phyloP scores from a whole-genome alignment of 768 basidiomycete genomes.

The Pluteus cervinus region DNA sequence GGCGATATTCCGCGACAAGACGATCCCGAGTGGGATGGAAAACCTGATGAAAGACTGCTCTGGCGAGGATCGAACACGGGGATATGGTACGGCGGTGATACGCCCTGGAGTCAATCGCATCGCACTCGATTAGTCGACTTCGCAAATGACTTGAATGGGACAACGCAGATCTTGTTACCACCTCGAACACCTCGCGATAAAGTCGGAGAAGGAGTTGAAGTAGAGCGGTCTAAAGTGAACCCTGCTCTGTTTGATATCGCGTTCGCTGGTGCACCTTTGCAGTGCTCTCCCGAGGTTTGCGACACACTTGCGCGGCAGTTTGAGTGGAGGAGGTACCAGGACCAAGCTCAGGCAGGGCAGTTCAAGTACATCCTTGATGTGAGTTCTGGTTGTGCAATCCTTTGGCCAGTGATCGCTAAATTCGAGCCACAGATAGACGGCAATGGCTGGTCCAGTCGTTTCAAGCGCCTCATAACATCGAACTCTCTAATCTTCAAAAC shows the following conservation, averaged over 20 bases:
- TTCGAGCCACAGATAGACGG: slow-evolving; percentile 41
- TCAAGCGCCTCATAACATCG: slow-evolving; percentile 56
- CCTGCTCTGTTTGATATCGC: slow-evolving; percentile 57
- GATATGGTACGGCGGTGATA: slow-evolving; percentile 31
- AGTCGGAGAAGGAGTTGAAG: slow-evolving; percentile 26
- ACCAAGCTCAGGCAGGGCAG: slow-evolving; percentile 41
- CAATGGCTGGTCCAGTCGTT: slow-evolving; percentile 67
- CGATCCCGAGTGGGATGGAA: slow-evolving; percentile 62
- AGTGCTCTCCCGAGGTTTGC: slow-evolving; percentile 40
- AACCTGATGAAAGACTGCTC: slow-evolving; percentile 51
- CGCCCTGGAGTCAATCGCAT: slow-evolving; percentile 47
- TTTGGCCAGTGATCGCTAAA: background rate
- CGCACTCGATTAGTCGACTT: slow-evolving; percentile 39
- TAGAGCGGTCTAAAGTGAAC: slow-evolving; percentile 36
- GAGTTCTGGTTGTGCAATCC: slow-evolving; percentile 13
- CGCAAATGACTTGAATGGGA: slow-evolving; percentile 36
- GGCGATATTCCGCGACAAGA: slow-evolving; percentile 36
- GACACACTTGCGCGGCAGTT: slow-evolving; percentile 37
- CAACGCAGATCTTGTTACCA: slow-evolving; percentile 30
- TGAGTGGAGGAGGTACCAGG: slow-evolving; percentile 42
- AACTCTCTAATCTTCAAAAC: slow-evolving; percentile 64
- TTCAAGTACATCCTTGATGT: slow-evolving; percentile 62
- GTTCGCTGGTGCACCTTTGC: slow-evolving; percentile 38
- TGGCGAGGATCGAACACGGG: slow-evolving; percentile 80
- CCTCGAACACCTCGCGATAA: slow-evolving; percentile 17